A percentile compares a stretch with the other conserved stretches of the same genome.
phyloP scores from a whole-genome alignment of 352 stramenopile genomes.

The Halophytophthora polymorphica region DNA sequence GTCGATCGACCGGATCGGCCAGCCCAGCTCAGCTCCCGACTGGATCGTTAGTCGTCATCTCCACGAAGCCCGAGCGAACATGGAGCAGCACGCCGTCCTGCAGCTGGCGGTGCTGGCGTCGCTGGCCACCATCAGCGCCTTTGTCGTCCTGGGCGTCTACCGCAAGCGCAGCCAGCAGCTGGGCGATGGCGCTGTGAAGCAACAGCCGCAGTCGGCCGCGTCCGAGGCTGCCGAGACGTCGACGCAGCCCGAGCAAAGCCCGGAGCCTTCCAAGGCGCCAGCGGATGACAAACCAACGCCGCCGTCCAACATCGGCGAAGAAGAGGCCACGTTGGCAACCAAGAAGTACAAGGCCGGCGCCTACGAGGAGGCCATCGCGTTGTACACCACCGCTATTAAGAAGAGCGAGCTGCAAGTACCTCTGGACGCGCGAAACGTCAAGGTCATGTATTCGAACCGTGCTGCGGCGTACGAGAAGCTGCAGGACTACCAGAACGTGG shows the following conservation, averaged over 20 bases:
- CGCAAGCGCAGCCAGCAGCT: constrained; percentile 35
- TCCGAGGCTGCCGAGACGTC: constrained; percentile 14
- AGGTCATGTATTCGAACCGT: constrained; percentile 86
- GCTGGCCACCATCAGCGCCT: constrained; percentile 59
- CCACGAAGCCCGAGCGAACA: constrained; percentile 8
- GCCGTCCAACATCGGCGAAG: constrained; percentile 41
- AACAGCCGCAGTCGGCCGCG: constrained; percentile 25
- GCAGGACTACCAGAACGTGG: constrained; percentile 55
- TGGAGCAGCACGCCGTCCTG: constrained; percentile 52
- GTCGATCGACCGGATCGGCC: too few relatives aligned
- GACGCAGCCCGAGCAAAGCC: constrained; percentile 22
- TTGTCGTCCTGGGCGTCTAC: constrained; percentile 54
- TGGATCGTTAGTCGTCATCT: background rate
- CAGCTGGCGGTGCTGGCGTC: constrained; percentile 72
- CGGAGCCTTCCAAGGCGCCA: constrained; percentile 1
- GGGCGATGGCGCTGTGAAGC: constrained; percentile 25
- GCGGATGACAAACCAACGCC: background rate
- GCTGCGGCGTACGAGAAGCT: constrained; percentile 72
- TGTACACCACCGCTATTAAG: constrained; percentile 65
- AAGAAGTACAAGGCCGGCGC: constrained; percentile 78
- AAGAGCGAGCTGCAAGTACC: constrained; percentile 55
- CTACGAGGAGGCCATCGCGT: constrained; percentile 62
- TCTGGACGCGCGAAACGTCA: constrained; percentile 70
- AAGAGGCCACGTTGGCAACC: constrained; percentile 64
- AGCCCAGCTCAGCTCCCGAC: too few relatives aligned